These are phyloP conservation scores for Plasmodium knowlesi DNA, from an alignment of 169 alveolate genomes.

Conservation along the genomic window DNA sequence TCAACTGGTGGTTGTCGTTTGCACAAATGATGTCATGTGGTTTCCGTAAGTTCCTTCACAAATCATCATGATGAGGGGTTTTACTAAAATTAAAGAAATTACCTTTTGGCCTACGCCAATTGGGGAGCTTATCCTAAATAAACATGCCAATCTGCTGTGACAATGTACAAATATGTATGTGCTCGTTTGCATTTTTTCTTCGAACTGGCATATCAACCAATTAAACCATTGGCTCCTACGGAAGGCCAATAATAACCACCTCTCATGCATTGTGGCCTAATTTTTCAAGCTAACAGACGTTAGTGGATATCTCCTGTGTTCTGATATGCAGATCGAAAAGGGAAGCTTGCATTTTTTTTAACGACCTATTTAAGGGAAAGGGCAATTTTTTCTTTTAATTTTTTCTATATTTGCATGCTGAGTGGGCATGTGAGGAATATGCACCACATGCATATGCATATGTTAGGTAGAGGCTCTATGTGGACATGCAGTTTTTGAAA, in stretches of 20 bases:
- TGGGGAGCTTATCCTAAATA: neutral
- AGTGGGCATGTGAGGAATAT: neutral
- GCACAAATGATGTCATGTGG: neutral
- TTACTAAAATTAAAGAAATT: neutral
- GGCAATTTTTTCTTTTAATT: neutral
- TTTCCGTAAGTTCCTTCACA: neutral
- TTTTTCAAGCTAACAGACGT: neutral
- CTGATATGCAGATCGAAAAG: neutral
- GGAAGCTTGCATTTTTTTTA: neutral
- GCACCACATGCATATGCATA: too few species aligned
- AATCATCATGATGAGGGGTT: neutral
- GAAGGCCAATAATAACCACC: neutral
- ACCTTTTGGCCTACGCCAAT: neutral
- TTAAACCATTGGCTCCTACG: neutral
- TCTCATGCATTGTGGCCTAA: neutral
- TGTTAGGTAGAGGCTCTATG: neutral
- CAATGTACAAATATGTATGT: neutral
- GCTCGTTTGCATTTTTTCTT: neutral
- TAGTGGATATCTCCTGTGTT: neutral
- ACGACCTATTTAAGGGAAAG: neutral
- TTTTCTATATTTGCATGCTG: constrained; percentile 37
- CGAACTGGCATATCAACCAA: neutral
- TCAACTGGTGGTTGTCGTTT: neutral
- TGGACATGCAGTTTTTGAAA: constrained; percentile 37
- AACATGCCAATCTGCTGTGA: neutral